phyloP scores from a whole-genome alignment of 495 filamentous ascomycete species.

The Penicillium goetzii region DNA sequence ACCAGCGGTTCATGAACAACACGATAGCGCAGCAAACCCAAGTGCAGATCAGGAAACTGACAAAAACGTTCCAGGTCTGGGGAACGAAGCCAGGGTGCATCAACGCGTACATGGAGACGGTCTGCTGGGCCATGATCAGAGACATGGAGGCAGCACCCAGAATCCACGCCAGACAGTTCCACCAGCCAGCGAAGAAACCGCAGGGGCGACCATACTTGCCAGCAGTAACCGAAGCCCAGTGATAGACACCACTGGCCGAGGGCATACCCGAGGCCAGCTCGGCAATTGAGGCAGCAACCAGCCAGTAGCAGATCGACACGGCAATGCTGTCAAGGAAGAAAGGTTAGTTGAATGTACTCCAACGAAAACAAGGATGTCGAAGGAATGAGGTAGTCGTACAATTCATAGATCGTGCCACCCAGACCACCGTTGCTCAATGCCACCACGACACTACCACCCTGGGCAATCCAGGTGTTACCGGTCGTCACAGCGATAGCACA shows the following conservation, averaged over 20 bases:
- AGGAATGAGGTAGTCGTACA: conserved; percentile 29
- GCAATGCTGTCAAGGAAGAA: conserved; percentile 38
- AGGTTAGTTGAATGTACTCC: conserved; percentile 19
- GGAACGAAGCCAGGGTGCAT: conserved; percentile 66
- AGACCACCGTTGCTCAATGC: conserved; percentile 55
- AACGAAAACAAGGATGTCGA: not conserved
- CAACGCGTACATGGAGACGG: conserved; percentile 70
- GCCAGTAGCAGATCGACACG: conserved; percentile 54
- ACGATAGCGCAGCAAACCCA: conserved; percentile 68
- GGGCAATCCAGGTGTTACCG: conserved; percentile 63
- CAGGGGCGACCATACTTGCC: conserved; percentile 69
- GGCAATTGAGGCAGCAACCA: conserved; percentile 62
- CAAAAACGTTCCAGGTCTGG: conserved; percentile 74
- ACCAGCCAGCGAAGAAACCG: conserved; percentile 79
- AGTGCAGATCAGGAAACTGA: conserved; percentile 67
- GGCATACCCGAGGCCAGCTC: conserved; percentile 82
- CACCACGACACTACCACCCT: conserved; percentile 54
- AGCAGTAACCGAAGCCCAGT: conserved; percentile 79
- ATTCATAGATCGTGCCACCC: conserved; percentile 57
- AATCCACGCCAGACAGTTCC: conserved; percentile 81
- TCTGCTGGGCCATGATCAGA: conserved; percentile 68
- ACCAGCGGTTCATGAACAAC: conserved; percentile 67
- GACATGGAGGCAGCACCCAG: conserved; percentile 66
- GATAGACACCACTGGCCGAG: conserved; percentile 79
- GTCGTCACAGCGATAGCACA: conserved; percentile 59